Evolutionary conservation across 768 basidiomycete species (phyloP).

Genomic region (Xerocomellus intermedius): DNA sequence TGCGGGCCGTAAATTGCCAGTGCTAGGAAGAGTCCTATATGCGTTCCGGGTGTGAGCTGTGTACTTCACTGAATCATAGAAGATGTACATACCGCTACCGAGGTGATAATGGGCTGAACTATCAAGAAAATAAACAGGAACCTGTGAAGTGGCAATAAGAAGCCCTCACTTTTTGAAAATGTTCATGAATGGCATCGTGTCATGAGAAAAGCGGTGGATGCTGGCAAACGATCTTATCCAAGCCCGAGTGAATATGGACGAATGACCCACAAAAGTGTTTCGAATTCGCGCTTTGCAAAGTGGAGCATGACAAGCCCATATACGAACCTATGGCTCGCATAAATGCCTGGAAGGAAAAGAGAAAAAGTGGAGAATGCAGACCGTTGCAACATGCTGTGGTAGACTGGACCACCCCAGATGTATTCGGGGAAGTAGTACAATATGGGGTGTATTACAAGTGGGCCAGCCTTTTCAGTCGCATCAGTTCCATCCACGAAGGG

Average conservation of each 20-base stretch:
- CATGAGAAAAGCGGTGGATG: slow-evolving; percentile 93
- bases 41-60: slow-evolving; percentile 1
- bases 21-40: slow-evolving; percentile 68
- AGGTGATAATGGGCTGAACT: slow-evolving; percentile 92
- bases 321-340: slow-evolving; percentile 48
- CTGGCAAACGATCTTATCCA: slow-evolving; percentile 35
- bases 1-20: slow-evolving; percentile 79
- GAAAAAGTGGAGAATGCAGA: slow-evolving; percentile 29
- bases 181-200: slow-evolving; percentile 85
- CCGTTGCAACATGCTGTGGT: slow-evolving; percentile 79
- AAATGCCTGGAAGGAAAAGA: not conserved
- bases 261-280: slow-evolving; percentile 79
- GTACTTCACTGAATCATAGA: not conserved
- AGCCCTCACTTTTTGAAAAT: slow-evolving; percentile 85
- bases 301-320: slow-evolving; percentile 80
- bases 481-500: slow-evolving; percentile 1
- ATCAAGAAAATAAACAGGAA: slow-evolving; percentile 2
- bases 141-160: not conserved
- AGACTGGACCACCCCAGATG: slow-evolving; percentile 67
- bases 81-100: slow-evolving; percentile 50
- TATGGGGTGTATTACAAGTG: slow-evolving; percentile 84
- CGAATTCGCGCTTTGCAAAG: slow-evolving; percentile 88
- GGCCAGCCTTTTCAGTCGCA: slow-evolving; percentile 60
- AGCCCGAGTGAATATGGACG: not conserved
- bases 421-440: slow-evolving; percentile 69